Base-by-base conservation (phyloP, 2,329 filamentous ascomycete species). In the Microdochium nivale region DNA sequence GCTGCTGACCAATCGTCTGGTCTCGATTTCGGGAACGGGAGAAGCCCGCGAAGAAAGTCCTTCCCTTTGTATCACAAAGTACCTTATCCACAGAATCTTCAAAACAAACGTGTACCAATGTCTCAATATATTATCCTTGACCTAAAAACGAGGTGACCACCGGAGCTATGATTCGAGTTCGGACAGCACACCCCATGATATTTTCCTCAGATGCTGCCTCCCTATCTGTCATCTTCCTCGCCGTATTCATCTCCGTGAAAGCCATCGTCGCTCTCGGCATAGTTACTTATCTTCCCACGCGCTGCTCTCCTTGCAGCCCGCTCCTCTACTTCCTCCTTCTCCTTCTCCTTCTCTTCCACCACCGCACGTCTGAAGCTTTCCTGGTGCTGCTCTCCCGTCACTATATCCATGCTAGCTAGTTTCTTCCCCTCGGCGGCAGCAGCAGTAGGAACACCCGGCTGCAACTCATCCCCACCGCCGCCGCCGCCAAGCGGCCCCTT, bases 251-350 rank as follows among this genome's bases (percentile, higher is more conserved):
- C 63, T 44, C 65, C 63, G 23, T 62, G 52, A 51, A 67, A 65
- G 43, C 64, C 67, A 11, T 62, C 66, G n/a, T 67, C 67, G 51
- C 62, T 67, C 55, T 70, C 69, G 5, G 64, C 67, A 54, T 72
- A 71, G 43, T 63, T 72, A 52, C 63, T 63, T 35, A 70, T 60
- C 55, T 64, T 68, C 10, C 62, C 58, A 24, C 59, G 62, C 27
- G n/a, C 21, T 19, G 40, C 40, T 7, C 40, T 21, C n/a, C 65
- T 59, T 50, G 59, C 63, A 30, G 63, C 63, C 49, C 60, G 57
- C 37, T 60, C 59, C 50, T 51, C 51, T 8, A 56, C 58, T 4
- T 52, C 50, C n/a, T n/a, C n/a, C n/a, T n/a, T 9, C 23, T 33
- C 16, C 25, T 25, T 14, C 14, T 50, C 30, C 49, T 60, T 40